These are phyloP conservation scores for Ciborinia camelliae DNA, from an alignment of 2,329 filamentous ascomycete genomes.

Conservation along the genomic window DNA sequence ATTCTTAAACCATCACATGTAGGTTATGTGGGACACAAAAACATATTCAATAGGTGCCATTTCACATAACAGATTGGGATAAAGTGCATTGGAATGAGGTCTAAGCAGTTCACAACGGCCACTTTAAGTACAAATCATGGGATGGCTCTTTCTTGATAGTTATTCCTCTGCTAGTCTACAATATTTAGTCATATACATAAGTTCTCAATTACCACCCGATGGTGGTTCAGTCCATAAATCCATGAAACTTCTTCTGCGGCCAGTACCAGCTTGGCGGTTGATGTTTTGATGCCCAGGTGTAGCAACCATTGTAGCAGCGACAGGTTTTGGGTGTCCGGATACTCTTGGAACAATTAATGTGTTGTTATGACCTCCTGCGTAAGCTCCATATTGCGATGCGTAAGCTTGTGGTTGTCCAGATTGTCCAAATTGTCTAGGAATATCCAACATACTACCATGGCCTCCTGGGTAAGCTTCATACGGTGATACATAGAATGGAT, in stretches of 20 bases:
- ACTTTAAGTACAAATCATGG: neutral
- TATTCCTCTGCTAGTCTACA: neutral
- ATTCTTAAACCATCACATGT: no score
- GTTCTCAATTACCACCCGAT: neutral
- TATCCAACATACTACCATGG: neutral
- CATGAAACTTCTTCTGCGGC: neutral
- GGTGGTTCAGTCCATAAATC: neutral
- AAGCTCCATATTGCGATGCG: neutral
- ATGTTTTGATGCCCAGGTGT: neutral
- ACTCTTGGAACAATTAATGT: neutral
- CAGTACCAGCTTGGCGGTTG: neutral
- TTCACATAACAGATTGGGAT: no score
- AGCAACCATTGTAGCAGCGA: neutral
- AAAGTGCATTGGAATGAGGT: neutral
- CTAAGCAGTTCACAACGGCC: neutral
- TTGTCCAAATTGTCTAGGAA: neutral
- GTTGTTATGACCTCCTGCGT: neutral
- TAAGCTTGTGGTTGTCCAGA: neutral
- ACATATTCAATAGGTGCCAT: no score
- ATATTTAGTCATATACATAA: neutral
- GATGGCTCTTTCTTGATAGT: neutral
- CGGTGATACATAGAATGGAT: neutral
- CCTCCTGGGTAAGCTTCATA: neutral
- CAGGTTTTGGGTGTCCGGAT: neutral
- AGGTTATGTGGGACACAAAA: no score